These are phyloP conservation scores for Phytophthora niederhauseri DNA, from an alignment of 352 stramenopile genomes.

Conservation along the genomic window DNA sequence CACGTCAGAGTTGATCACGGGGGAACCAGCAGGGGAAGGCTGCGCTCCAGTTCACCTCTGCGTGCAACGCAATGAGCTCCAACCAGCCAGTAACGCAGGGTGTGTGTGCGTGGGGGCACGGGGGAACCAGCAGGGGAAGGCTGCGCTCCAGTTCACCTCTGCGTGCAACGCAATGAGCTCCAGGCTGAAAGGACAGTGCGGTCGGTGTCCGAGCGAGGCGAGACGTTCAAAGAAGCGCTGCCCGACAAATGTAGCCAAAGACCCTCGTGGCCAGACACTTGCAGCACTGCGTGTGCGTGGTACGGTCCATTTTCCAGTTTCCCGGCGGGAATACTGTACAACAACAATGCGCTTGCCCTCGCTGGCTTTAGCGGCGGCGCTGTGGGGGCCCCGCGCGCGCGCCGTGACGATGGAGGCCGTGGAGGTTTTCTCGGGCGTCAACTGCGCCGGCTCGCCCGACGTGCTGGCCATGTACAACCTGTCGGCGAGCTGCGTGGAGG, in stretches of 20 bases:
- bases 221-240: background rate
- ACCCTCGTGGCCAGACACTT: too few species aligned
- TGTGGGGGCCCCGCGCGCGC: background rate
- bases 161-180: background rate
- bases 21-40: too few species aligned
- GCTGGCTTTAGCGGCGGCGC: background rate
- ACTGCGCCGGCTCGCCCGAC: slow-evolving; percentile 24
- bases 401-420: slow-evolving; percentile 16
- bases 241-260: background rate
- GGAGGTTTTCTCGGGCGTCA: slow-evolving; percentile 23
- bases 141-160: too few species aligned
- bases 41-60: too few species aligned
- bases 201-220: background rate
- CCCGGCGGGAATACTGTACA: background rate
- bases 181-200: background rate
- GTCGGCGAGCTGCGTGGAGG: slow-evolving; percentile 8
- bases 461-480: slow-evolving; percentile 21
- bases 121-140: background rate
- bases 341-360: background rate
- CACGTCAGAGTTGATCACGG: too few species aligned
- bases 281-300: background rate
- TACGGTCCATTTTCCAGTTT: background rate
- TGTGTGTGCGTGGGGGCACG: too few species aligned
- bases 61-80: background rate
- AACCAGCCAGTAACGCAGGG: too few species aligned